Evolutionary conservation across 2,329 filamentous ascomycete genomes (phyloP), one percentile per base, ranked within the genome.

Genomic region (Calonectria crousiana): DNA sequence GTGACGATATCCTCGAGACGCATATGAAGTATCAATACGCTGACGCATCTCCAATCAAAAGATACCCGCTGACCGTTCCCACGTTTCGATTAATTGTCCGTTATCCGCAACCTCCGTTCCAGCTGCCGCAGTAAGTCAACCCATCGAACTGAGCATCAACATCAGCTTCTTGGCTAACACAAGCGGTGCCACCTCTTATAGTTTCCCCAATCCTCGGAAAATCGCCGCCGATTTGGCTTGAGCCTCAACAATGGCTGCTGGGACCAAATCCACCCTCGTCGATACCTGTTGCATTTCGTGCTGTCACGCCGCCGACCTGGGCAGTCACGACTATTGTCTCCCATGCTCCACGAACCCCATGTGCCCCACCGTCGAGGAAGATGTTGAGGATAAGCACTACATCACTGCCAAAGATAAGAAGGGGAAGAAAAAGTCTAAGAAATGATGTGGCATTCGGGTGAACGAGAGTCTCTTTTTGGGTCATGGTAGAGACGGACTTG

Each of bases 241-340:
- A 65, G 28, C 10, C 26, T 18, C 26, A 49, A 23, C 60, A 74
- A 71, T 74, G 72, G 38, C 56, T 26, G 36, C 23, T 47, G 51
- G 30, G 18, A 28, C 47, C 47, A 60, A 67, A 20, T 26, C 53
- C 28, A 10, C 14, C 28, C 30, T 69, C 9, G 66, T 69, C 49
- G 36, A 64, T 41, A 9, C 32, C 32, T 84, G 83, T 72, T 85
- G 83, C 78, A 71, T 78, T 13, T 75, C 69, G 38, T 85, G 83
- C 77, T 85, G 83, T 74, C 78, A 76, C 30, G 79, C 82, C 30
- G 75, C 75, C 26, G 82, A 84, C 71, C 72, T 79, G 28, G 83
- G 83, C 58, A 80, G 70, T 11, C 83, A 84, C 72, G 83, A 84
- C 53, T 83, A 79, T 73, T 84, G 82, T 47, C 69, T 81, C 10